Evolutionary conservation across 2,329 filamentous ascomycete genomes (phyloP).

Genomic region (Pseudonectria buxi): DNA sequence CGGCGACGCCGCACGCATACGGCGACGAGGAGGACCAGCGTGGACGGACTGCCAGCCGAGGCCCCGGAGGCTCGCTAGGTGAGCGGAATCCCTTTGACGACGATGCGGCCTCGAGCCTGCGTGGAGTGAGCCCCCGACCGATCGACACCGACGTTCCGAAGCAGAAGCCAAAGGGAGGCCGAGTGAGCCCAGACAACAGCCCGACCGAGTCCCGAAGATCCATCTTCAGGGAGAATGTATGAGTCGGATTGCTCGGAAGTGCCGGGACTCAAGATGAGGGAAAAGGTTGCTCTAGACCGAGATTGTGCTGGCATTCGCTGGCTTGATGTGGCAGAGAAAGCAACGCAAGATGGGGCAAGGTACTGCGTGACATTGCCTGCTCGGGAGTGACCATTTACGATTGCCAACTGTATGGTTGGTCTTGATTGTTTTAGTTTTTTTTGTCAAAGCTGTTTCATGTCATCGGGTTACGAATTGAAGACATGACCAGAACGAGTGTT

Average conservation of each 20-base stretch:
- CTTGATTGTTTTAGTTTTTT: no score
- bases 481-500: no score
- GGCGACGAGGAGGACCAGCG: conserved; percentile 27
- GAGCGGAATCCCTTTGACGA: conserved; percentile 65
- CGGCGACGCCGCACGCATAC: conserved; percentile 26
- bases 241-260: conserved; percentile 9
- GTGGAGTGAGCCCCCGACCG: conserved; percentile 73
- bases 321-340: no score
- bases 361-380: no score
- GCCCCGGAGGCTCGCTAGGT: conserved; percentile 28
- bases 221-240: conserved; percentile 65
- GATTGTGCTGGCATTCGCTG: no score
- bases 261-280: no score
- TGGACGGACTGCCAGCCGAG: conserved; percentile 38
- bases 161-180: conserved; percentile 23
- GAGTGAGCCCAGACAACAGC: conserved; percentile 42
- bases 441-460: no score
- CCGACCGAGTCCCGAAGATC: conserved; percentile 59
- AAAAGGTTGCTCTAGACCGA: no score
- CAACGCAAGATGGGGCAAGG: no score
- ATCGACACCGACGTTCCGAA: conserved; percentile 42
- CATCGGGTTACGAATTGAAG: no score
- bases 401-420: no score
- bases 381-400: no score
- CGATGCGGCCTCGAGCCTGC: conserved; percentile 54